Evolutionary conservation across 768 basidiomycete genomes (phyloP), one percentile per base, ranked within the genome.

Genomic region (Phlegmacium glaucopus): DNA sequence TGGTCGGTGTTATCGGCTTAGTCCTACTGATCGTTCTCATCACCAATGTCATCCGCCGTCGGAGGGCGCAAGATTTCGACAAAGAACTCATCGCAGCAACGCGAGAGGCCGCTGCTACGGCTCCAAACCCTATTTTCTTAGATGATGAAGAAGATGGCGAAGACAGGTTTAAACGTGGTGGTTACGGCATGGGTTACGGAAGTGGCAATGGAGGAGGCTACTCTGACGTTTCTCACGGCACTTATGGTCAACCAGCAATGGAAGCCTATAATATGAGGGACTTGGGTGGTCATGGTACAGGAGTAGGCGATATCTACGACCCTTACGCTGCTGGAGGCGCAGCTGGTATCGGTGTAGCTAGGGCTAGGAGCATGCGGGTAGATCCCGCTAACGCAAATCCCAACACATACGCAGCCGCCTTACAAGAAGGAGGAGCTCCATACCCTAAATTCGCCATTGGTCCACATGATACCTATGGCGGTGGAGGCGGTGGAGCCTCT

Each of bases 51-150:
- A 50, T 87, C 53, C 82, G 86, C 8, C 79, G 87, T 0, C 81
- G 83, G 6, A 80, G 83, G 1, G 81, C 80, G 3, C 62, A 72
- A 50, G 72, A 76, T 36, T 83, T 87, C 55, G 88, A 90, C 60
- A 72, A 74, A n/a, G 88, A 90, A 44, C 79, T 88, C 34, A 82
- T 78, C 11, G 82, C 81, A 41, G 87, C 86, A 0, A 85, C 87
- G 0, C 77, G 75, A 3, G 83, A 80, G 48, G 86, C 86, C 0
- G 78, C 77, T 0, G 65, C 75, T 1, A 72, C 78, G 0, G 5
- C 22, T 22, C 71, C 70, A 15, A 70, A 76, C 0, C 80, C 79
- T 10, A 74, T 75, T 49, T 81, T 78, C 60, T 72, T 83, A 27
- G 80, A 82, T 46, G 79, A 82, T 47, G 72, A 75, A 35, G 71